Percentiles rank a stretch among this genome's conserved stretches.
Conservation (phyloP, 2,329 filamentous ascomycete genomes). For the Hyphodiscus sp. region DNA sequence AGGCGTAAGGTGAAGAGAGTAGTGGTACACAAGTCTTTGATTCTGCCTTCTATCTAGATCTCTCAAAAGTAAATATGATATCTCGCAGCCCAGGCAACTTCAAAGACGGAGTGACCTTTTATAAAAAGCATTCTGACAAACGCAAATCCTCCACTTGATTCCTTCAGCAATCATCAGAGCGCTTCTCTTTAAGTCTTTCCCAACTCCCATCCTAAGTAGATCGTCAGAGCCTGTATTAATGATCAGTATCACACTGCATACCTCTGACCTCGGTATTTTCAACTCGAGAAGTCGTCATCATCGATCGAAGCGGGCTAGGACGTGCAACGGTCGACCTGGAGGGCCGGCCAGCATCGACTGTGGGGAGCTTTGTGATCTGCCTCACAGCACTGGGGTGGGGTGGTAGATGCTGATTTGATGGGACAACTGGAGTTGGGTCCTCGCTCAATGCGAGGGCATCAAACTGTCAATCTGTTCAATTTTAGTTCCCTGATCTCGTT, state of each 20-base stretch:
- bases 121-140: constrained; percentile 1
- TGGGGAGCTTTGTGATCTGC: constrained; percentile 38
- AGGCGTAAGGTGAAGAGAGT: neutral
- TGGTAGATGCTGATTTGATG: constrained; percentile 36
- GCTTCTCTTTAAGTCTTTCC: neutral
- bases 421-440: constrained; percentile 65
- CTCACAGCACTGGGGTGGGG: constrained; percentile 36
- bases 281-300: constrained; percentile 47
- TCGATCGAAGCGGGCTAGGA: constrained; percentile 62
- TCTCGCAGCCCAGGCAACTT: neutral
- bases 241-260: neutral
- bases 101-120: neutral
- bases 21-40: neutral
- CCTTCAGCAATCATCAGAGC: neutral
- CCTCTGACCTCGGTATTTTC: constrained; percentile 14
- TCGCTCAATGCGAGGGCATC: constrained; percentile 82
- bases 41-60: neutral
- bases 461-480: constrained; percentile 71
- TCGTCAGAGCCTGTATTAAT: neutral
- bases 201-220: neutral
- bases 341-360: constrained; percentile 31
- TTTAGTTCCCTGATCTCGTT: constrained; percentile 12
- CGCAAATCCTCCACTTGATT: constrained; percentile 1
- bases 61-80: neutral
- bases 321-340: constrained; percentile 41